Percentiles rank a stretch among this genome's conserved stretches.
phyloP scores from a whole-genome alignment of 352 stramenopile genomes.

The Globisporangium mamillatum region DNA sequence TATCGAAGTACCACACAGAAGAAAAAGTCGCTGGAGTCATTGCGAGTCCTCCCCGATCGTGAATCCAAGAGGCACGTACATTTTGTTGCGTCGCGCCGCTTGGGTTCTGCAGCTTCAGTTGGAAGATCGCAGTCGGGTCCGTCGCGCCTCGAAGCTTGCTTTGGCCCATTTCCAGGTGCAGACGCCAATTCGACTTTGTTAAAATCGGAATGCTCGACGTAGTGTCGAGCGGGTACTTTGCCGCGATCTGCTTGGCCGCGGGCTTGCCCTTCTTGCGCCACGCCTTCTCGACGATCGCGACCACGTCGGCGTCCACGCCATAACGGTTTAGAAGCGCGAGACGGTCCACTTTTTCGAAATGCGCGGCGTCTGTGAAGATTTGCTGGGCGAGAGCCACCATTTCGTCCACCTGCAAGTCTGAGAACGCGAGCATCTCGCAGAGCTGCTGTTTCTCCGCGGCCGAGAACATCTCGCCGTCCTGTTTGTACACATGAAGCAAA shows the following conservation, averaged over 20 bases:
- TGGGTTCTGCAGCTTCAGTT: constrained; percentile 33
- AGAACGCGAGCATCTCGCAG: constrained; percentile 40
- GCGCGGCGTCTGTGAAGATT: constrained; percentile 42
- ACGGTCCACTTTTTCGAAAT: constrained; percentile 36
- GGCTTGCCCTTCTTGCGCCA: constrained; percentile 58
- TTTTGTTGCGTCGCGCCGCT: background rate
- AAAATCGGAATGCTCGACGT: constrained; percentile 14
- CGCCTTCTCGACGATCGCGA: constrained; percentile 37
- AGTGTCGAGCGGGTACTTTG: constrained; percentile 13
- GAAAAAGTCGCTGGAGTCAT: background rate
- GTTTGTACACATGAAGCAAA: background rate
- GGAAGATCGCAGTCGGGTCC: constrained; percentile 50
- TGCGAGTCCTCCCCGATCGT: background rate
- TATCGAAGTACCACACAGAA: background rate
- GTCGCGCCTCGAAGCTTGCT: constrained; percentile 36
- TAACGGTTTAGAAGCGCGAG: constrained; percentile 22
- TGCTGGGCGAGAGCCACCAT: constrained; percentile 26
- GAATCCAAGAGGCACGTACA: background rate
- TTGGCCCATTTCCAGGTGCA: constrained; percentile 57
- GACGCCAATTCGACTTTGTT: constrained; percentile 41
- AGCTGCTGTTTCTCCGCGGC: constrained; percentile 44
- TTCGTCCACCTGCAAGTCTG: constrained; percentile 34
- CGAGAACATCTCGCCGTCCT: constrained; percentile 39
- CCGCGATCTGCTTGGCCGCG: constrained; percentile 11
- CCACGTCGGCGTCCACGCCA: constrained; percentile 28